A percentile compares a stretch with the other conserved stretches of the same genome.
These are phyloP conservation scores for Aspergillus olivimuriae DNA, from an alignment of 495 filamentous ascomycete species.

Conservation along the genomic window DNA sequence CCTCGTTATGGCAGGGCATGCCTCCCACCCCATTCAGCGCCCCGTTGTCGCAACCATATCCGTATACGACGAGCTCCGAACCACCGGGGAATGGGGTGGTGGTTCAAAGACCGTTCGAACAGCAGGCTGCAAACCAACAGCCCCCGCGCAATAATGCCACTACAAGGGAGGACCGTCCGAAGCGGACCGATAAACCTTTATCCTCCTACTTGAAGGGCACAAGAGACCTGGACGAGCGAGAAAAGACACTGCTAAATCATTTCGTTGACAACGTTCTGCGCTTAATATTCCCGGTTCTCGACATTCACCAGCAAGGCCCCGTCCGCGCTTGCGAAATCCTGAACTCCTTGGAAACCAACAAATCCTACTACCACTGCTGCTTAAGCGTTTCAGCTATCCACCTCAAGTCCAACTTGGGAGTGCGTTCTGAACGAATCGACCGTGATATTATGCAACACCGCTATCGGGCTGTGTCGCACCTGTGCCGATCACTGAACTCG, in stretches of 20 bases:
- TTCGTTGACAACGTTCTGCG: conserved; percentile 82
- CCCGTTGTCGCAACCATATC: not conserved
- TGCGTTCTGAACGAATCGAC: conserved; percentile 67
- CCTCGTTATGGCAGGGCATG: no score
- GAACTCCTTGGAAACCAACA: conserved; percentile 75
- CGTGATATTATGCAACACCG: conserved; percentile 88
- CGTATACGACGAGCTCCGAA: not conserved
- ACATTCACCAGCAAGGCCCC: conserved; percentile 70
- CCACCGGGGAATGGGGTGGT: no score
- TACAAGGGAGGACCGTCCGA: not conserved
- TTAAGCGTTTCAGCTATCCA: conserved; percentile 89
- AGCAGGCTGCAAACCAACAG: no score
- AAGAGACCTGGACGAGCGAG: conserved; percentile 75
- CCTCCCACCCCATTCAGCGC: not conserved
- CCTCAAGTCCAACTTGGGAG: conserved; percentile 64
- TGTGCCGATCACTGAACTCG: conserved; percentile 67
- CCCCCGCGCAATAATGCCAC: not conserved
- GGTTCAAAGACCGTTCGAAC: no score
- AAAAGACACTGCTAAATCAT: conserved; percentile 77
- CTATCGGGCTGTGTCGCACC: conserved; percentile 74
- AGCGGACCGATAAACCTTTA: not conserved
- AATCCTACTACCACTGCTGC: conserved; percentile 87
- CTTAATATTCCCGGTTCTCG: conserved; percentile 81
- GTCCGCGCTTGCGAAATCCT: conserved; percentile 71
- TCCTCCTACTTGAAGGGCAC: conserved; percentile 48